A percentile compares a stretch with the other conserved stretches of the same genome.
phyloP scores from a whole-genome alignment of 1,139 yeast species.

The Fermentozyma sake region DNA sequence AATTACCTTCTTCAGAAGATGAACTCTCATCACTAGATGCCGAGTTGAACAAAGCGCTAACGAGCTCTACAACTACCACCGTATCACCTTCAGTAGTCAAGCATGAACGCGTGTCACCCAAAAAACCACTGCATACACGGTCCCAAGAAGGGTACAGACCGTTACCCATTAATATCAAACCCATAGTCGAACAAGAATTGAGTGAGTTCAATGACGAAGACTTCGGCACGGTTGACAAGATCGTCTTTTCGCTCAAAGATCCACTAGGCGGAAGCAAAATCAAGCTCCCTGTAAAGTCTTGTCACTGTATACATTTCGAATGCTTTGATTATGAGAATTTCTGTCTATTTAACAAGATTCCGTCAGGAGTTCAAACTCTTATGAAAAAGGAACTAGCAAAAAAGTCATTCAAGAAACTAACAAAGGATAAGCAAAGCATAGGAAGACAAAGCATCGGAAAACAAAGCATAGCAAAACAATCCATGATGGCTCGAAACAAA shows the following conservation, averaged over 20 bases:
- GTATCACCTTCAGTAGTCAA: conserved; percentile 2
- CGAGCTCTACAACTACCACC: too few relatives aligned
- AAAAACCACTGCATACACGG: background rate
- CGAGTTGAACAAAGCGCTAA: conserved; percentile 9
- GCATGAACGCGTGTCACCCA: conserved; percentile 1
- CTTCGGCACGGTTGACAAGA: conserved; percentile 11
- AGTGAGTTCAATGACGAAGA: conserved; percentile 10
- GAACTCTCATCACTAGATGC: conserved; percentile 9
- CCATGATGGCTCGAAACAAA: background rate
- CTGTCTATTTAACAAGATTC: conserved; percentile 35
- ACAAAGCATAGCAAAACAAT: conserved; percentile 2
- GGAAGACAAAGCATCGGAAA: conserved; percentile 6
- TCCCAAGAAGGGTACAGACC: conserved; percentile 6
- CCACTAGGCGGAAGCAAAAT: conserved; percentile 31
- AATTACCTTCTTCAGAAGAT: too few relatives aligned
- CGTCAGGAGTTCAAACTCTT: conserved; percentile 22
- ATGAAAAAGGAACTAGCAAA: conserved; percentile 25
- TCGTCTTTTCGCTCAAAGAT: conserved; percentile 13
- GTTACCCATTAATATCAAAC: conserved; percentile 13
- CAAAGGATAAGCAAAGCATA: conserved; percentile 3
- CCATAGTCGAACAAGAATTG: conserved; percentile 12
- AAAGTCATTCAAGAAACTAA: conserved; percentile 19
- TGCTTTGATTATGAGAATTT: conserved; percentile 45
- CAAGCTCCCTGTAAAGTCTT: conserved; percentile 37
- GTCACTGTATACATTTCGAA: conserved; percentile 38